These are phyloP conservation scores for Termitomyces sp. DNA, from an alignment of 768 basidiomycete genomes.

Conservation along the genomic window DNA sequence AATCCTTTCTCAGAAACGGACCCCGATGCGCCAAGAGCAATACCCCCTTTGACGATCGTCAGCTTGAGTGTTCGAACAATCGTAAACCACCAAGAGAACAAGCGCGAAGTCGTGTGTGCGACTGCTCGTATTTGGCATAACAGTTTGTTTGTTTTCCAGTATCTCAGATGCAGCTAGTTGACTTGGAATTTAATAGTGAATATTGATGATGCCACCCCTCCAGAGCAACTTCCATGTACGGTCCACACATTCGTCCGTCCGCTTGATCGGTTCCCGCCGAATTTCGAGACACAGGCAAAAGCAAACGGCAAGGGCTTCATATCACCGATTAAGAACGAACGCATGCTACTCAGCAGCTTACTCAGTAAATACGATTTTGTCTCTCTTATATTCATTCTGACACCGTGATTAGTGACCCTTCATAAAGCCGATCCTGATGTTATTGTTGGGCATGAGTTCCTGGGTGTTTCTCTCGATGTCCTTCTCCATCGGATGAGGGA, in stretches of 20 bases:
- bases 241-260: constrained; percentile 90
- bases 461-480: constrained; percentile 86
- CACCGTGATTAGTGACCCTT: constrained; percentile 50
- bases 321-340: constrained; percentile 74
- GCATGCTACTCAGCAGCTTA: constrained; percentile 78
- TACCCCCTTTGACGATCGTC: constrained; percentile 88
- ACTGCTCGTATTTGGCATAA: constrained; percentile 81
- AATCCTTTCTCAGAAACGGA: constrained; percentile 79
- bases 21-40: constrained; percentile 64
- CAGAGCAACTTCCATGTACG: constrained; percentile 77
- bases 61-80: constrained; percentile 86
- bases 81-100: constrained; percentile 92
- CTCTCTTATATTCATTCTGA: background rate
- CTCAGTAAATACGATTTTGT: constrained; percentile 46
- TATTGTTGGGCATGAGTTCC: constrained; percentile 91
- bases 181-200: constrained; percentile 49
- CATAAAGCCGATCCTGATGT: constrained; percentile 92
- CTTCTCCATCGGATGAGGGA: constrained; percentile 89
- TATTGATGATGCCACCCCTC: constrained; percentile 90
- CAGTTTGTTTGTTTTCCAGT: constrained; percentile 26
- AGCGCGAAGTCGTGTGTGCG: constrained; percentile 87
- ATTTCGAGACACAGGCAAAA: constrained; percentile 72
- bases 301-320: constrained; percentile 66
- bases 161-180: background rate
- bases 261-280: constrained; percentile 79